Evolutionary conservation across 192 early-diverging fungal genomes (phyloP).

Genomic region (Coemansia sp.): DNA sequence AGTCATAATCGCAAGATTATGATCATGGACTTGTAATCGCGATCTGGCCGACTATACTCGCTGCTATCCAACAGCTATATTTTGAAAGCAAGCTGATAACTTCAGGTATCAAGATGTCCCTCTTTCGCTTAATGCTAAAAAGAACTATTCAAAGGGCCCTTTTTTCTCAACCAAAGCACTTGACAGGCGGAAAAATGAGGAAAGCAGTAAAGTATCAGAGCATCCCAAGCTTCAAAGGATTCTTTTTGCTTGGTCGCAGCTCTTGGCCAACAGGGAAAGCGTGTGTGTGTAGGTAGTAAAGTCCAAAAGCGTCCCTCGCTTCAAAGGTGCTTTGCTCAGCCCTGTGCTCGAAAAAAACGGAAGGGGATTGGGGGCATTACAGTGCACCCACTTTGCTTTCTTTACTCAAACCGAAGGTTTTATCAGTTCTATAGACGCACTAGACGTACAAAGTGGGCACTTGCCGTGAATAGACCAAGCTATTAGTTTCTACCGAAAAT

Average conservation of each 20-base stretch:
- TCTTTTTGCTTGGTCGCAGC: neutral
- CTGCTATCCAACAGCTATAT: too few species aligned
- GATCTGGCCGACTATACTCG: too few species aligned
- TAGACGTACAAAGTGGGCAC: neutral
- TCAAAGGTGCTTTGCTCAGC: neutral
- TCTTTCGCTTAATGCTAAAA: neutral
- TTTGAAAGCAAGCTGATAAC: too few species aligned
- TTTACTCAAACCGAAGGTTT: neutral
- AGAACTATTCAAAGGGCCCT: neutral
- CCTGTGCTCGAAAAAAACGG: neutral
- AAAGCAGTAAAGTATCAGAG: too few species aligned
- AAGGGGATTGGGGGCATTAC: neutral
- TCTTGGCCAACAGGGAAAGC: neutral
- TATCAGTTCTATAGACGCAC: neutral
- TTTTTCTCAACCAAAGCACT: too few species aligned
- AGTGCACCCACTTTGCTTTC: too few species aligned
- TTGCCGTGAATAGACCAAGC: neutral
- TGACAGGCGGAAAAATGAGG: too few species aligned
- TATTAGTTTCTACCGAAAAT: conserved; percentile 75
- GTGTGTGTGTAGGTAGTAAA: neutral
- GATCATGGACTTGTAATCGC: too few species aligned
- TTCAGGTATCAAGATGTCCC: too few species aligned
- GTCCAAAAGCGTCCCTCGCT: neutral
- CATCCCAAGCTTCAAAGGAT: neutral
- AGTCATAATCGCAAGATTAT: too few species aligned